Conservation (phyloP, 1,284 basidiomycete genomes). For the Thecaphora thlaspeos region DNA sequence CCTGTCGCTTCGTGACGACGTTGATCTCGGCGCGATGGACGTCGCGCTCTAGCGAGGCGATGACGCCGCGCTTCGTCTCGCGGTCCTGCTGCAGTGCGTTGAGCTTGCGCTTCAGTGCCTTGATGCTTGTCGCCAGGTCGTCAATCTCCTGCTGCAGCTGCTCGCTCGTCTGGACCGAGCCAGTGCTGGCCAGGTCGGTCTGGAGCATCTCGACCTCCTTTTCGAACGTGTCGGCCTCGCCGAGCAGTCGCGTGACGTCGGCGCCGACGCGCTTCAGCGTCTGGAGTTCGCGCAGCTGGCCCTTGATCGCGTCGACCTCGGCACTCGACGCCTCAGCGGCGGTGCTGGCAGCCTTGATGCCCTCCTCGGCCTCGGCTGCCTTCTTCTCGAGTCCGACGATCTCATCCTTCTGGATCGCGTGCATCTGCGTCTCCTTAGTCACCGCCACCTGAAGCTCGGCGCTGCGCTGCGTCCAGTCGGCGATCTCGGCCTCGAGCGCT, state of each 20-base stretch:
- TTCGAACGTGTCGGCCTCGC: constrained; percentile 21
- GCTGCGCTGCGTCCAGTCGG: constrained; percentile 49
- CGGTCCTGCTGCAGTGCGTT: constrained; percentile 37
- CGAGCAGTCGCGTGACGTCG: constrained; percentile 31
- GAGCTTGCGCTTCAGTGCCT: constrained; percentile 41
- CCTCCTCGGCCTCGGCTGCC: constrained; percentile 64
- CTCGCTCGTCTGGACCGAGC: constrained; percentile 40
- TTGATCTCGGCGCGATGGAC: constrained; percentile 59
- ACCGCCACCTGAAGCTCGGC: constrained; percentile 66
- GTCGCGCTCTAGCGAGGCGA: constrained; percentile 33
- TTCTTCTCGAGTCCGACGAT: constrained; percentile 64
- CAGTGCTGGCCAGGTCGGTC: constrained; percentile 33
- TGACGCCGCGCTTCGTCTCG: constrained; percentile 32
- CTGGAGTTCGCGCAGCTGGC: constrained; percentile 34
- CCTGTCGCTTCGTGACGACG: constrained; percentile 39
- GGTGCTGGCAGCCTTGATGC: constrained; percentile 35
- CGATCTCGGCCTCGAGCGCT: constrained; percentile 68
- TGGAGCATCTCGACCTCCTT: constrained; percentile 35
- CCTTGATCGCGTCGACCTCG: constrained; percentile 19
- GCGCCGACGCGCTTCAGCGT: constrained; percentile 23
- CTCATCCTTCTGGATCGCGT: constrained; percentile 33
- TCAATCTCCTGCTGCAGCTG: constrained; percentile 44
- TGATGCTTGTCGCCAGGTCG: constrained; percentile 33
- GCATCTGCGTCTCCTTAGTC: constrained; percentile 60
- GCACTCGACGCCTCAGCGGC: constrained; percentile 41